These are phyloP conservation scores for Astrocystis sublimbata DNA, from an alignment of 495 filamentous ascomycete species.

Conservation along the genomic window DNA sequence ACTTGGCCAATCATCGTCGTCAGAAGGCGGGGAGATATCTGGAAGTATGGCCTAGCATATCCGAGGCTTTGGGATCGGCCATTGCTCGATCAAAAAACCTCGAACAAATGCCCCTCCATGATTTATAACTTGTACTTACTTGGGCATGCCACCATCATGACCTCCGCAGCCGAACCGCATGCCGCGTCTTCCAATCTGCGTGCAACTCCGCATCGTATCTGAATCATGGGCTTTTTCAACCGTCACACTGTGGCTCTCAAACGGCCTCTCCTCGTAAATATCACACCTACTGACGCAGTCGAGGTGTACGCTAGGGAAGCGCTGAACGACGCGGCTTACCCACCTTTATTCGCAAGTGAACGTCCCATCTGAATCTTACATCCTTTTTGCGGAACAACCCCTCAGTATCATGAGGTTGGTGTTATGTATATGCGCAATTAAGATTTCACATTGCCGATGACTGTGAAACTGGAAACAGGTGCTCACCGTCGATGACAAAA, in stretches of 20 bases:
- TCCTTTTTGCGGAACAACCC: conserved; percentile 17
- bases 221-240: conserved; percentile 11
- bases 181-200: conserved; percentile 11
- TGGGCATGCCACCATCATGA: conserved; percentile 15
- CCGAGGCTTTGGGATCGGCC: conserved; percentile 18
- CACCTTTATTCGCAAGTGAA: conserved; percentile 7
- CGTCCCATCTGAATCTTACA: conserved; percentile 16
- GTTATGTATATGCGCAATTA: background rate
- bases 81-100: conserved; percentile 14
- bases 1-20: conserved; percentile 1
- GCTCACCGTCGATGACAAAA: background rate
- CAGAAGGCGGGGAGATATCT: background rate
- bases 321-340: conserved; percentile 5
- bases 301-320: background rate
- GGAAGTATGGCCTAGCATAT: conserved; percentile 8
- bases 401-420: conserved; percentile 15
- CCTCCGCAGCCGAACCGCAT: conserved; percentile 16
- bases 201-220: conserved; percentile 7
- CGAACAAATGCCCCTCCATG: conserved; percentile 16
- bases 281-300: too few relatives aligned
- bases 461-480: background rate
- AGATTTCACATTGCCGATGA: background rate
- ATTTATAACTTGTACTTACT: too few relatives aligned
- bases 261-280: conserved; percentile 2
- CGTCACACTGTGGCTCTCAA: conserved; percentile 7